Conservation (phyloP, 371 early-diverging fungal genomes). For the Rhizopus delemar region DNA sequence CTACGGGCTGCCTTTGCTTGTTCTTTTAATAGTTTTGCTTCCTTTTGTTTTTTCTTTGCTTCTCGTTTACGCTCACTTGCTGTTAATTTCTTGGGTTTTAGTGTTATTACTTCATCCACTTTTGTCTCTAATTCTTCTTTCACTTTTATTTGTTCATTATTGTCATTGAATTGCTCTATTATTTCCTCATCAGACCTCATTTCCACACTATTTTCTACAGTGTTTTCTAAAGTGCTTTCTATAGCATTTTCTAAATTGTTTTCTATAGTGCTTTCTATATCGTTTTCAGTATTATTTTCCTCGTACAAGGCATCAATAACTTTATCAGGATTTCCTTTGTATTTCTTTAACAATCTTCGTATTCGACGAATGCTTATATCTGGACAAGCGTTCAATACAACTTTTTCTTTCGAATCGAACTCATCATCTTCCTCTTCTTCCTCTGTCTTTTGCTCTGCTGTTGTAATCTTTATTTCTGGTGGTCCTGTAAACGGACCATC, state of each 20-base stretch:
- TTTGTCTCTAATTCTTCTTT: not conserved
- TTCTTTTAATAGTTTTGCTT: constrained; percentile 23
- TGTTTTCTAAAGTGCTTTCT: constrained; percentile 9
- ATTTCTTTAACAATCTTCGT: constrained; percentile 51
- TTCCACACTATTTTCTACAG: constrained; percentile 8
- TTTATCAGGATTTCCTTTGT: constrained; percentile 49
- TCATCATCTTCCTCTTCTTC: constrained; percentile 28
- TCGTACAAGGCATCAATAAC: constrained; percentile 62
- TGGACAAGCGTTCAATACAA: constrained; percentile 51
- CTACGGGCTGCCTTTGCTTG: constrained; percentile 19
- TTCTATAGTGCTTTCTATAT: not conserved
- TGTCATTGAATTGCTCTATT: not conserved
- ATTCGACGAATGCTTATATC: constrained; percentile 47
- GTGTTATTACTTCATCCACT: not conserved
- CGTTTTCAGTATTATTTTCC: constrained; percentile 18
- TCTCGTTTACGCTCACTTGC: constrained; percentile 34
- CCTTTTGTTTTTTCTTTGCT: constrained; percentile 34
- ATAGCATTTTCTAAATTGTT: not conserved
- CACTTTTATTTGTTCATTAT: not conserved
- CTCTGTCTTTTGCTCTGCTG: constrained; percentile 9
- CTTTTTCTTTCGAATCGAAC: constrained; percentile 48
- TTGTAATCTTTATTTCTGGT: constrained; percentile 54
- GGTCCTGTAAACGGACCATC: constrained; percentile 65
- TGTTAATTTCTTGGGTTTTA: constrained; percentile 20
- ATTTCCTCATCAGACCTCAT: not conserved